Evolutionary conservation across 768 basidiomycete genomes (phyloP).

Genomic region (Daedaleopsis nitida): DNA sequence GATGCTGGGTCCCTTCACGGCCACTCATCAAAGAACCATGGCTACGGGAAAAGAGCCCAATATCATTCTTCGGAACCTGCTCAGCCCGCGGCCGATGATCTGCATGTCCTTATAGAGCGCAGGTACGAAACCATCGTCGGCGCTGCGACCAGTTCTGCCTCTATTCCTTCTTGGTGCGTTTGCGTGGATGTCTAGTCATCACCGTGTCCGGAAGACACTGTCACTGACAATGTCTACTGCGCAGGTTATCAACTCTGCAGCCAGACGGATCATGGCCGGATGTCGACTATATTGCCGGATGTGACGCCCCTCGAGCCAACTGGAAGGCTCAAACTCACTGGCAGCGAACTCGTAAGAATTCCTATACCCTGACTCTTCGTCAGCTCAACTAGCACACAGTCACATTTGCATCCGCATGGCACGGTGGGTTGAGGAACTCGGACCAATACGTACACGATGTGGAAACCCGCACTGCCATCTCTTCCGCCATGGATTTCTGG

Average conservation of each 20-base stretch:
- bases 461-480: slow-evolving; percentile 41
- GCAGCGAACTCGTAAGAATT: slow-evolving; percentile 27
- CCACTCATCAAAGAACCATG: too few relatives aligned
- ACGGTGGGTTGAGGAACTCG: slow-evolving; percentile 46
- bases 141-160: too few relatives aligned
- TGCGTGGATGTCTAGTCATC: too few relatives aligned
- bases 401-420: slow-evolving; percentile 57
- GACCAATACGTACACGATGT: slow-evolving; percentile 44
- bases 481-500: slow-evolving; percentile 61
- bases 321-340: slow-evolving; percentile 71
- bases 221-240: background rate
- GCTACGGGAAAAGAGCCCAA: too few relatives aligned
- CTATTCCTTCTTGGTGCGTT: too few relatives aligned
- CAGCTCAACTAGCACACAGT: slow-evolving; percentile 33
- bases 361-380: background rate
- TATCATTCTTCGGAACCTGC: too few relatives aligned
- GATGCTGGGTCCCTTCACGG: too few relatives aligned
- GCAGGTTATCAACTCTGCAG: slow-evolving; percentile 50
- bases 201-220: too few relatives aligned
- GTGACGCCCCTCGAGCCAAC: slow-evolving; percentile 60
- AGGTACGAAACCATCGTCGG: too few relatives aligned
- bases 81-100: too few relatives aligned
- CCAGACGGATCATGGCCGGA: slow-evolving; percentile 51
- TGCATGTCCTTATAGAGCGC: too few relatives aligned
- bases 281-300: slow-evolving; percentile 64